Evolutionary conservation across 345 rosid genomes (phyloP).

Genomic region (Toxicodendron radicans): DNA sequence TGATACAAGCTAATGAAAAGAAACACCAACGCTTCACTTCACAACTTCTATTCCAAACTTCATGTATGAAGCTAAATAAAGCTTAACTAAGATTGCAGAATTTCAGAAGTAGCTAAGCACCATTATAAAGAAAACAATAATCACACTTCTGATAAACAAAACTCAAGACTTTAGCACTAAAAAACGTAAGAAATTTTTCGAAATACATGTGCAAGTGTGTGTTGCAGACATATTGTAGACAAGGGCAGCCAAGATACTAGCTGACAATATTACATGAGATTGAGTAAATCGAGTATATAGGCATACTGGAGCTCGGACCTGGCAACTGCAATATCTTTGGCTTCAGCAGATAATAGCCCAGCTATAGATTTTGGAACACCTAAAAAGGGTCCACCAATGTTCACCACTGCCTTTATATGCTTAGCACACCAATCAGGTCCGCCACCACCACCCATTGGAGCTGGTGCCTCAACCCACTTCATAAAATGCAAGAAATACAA

Average conservation of each 20-base stretch:
- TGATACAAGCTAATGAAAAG: neutral
- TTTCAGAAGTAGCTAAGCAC: neutral
- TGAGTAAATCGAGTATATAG: neutral
- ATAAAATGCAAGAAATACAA: conserved; percentile 88
- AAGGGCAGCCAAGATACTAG: neutral
- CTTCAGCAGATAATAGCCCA: conserved; percentile 96
- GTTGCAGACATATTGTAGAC: neutral
- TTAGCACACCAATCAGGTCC: conserved; percentile 94
- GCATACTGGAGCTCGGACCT: conserved; percentile 42
- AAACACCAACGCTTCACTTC: neutral
- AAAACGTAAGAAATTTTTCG: conserved; percentile 1
- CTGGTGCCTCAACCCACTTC: conserved; percentile 99
- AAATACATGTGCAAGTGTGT: neutral
- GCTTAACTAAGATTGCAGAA: neutral
- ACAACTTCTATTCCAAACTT: conserved; percentile 1
- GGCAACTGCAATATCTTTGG: conserved; percentile 89
- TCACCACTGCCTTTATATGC: conserved; percentile 89
- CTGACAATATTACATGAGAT: neutral
- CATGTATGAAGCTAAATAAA: neutral
- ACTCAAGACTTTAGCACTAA: neutral
- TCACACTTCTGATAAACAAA: neutral
- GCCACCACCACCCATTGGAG: conserved; percentile 97
- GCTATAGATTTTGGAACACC: conserved; percentile 91
- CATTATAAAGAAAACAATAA: neutral
- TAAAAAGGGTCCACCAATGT: conserved; percentile 91